Percentiles rank a stretch among this genome's conserved stretches.
These are phyloP conservation scores for Salvia hispanica DNA, from an alignment of 257 asterid species.

Conservation along the genomic window DNA sequence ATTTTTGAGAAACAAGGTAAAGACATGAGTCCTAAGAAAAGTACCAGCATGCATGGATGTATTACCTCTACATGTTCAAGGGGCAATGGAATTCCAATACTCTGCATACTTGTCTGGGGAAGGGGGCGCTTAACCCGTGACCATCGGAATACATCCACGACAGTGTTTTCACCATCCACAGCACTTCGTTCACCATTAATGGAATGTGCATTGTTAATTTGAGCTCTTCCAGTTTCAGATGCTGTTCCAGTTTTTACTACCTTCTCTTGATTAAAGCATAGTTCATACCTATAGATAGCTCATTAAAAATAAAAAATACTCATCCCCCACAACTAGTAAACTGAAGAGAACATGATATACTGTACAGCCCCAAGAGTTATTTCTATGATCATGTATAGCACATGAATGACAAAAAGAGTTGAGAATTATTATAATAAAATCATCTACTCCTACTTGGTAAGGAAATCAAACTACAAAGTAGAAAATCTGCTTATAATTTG, in stretches of 20 bases:
- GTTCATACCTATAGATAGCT: constrained; percentile 76
- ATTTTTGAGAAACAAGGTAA: neutral
- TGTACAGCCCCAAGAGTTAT: constrained; percentile 5
- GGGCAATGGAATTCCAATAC: constrained; percentile 81
- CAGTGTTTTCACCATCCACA: constrained; percentile 56
- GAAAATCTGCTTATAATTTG: constrained; percentile 3
- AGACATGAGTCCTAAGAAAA: neutral
- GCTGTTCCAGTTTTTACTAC: constrained; percentile 50
- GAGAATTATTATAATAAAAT: neutral
- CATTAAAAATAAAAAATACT: constrained; percentile 9
- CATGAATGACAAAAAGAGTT: too few relatives aligned
- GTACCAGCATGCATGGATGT: neutral
- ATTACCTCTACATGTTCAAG: constrained; percentile 83
- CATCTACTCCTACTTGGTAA: too few relatives aligned
- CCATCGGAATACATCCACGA: constrained; percentile 79
- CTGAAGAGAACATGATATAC: constrained; percentile 1
- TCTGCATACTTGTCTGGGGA: constrained; percentile 68
- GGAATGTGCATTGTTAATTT: constrained; percentile 40
- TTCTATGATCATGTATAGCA: neutral
- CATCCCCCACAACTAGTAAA: constrained; percentile 9
- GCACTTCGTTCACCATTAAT: constrained; percentile 60
- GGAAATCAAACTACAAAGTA: constrained; percentile 9
- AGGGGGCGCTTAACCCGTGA: constrained; percentile 77
- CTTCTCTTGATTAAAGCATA: constrained; percentile 81
- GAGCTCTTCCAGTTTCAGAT: constrained; percentile 60